Evolutionary conservation across 23 red algal species (phyloP), one percentile per base, ranked within the genome.

Genomic region (Chondrus crispus): DNA sequence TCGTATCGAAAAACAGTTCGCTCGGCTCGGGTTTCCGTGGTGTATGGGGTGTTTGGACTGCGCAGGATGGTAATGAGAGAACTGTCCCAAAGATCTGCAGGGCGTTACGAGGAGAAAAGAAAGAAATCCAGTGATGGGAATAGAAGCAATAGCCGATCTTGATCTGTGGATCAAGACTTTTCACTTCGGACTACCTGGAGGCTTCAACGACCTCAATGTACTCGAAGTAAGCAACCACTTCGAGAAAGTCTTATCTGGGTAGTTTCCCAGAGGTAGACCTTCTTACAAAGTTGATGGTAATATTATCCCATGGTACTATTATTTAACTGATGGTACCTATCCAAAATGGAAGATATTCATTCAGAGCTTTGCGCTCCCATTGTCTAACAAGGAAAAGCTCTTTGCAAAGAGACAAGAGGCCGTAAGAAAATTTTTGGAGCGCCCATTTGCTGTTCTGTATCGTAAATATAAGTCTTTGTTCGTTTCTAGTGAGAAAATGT

Each of bases 1-100:
- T 5, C 6, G 54, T 19, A 81, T 92, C 20, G 44, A 41, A 24
- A 51, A 69, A 13, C 7, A 53, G 38, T 74, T 62, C 44, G 47
- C 14, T 11, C 8, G 22, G 19, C 2, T 77, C 0, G 79, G 90
- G 7, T 85, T 93, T 76, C 90, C 71, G 9, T 77, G 80, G 9
- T 49, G 55, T 74, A 33, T 84, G 16, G 90, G 80, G 9, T 55
- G 1, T 50, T 12, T 93, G 8, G 90, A 93, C 68, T 93, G 78
- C 48, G 14, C 77, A 14, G n/a, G 30, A 4, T 71, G 78, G 90
- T 45, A 72, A 62, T 85, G 2, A 68, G 64, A 74, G 28, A 46
- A 48, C 22, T 51, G 90, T 33, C 55, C 79, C 26, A 3, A 73
- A 10, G 78, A 3, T n/a, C 35, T 30, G 39, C 90, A 93, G 33